Evolutionary conservation across 2,329 filamentous ascomycete genomes (phyloP).

Genomic region (Nemania sp.): DNA sequence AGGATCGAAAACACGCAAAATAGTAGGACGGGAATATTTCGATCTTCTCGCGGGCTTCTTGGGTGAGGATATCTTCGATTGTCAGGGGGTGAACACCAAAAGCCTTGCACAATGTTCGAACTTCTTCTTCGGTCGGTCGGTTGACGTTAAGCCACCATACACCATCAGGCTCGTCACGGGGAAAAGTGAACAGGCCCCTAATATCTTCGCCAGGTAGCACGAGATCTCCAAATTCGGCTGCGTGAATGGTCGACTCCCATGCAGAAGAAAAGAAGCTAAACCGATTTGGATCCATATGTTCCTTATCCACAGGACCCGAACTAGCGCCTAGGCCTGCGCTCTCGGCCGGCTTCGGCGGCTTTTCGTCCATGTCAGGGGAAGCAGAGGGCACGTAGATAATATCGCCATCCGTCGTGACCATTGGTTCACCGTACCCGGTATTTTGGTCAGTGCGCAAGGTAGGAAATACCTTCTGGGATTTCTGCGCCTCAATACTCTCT

Average conservation of each 20-base stretch:
- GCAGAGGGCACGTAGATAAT: constrained; percentile 58
- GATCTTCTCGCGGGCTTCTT: constrained; percentile 97
- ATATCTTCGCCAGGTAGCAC: constrained; percentile 89
- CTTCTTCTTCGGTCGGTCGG: constrained; percentile 85
- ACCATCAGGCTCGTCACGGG: constrained; percentile 68
- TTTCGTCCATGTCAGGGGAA: constrained; percentile 54
- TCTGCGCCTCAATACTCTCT: constrained; percentile 54
- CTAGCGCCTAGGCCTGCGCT: constrained; percentile 9
- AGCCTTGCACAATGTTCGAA: constrained; percentile 85
- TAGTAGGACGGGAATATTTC: constrained; percentile 98
- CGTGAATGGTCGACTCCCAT: constrained; percentile 90
- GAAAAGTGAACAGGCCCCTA: constrained; percentile 78
- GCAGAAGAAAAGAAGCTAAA: constrained; percentile 98
- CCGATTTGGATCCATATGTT: constrained; percentile 68
- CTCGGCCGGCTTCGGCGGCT: constrained; percentile 42
- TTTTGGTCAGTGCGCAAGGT: constrained; percentile 58
- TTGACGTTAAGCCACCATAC: constrained; percentile 99
- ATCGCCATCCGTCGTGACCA: constrained; percentile 61
- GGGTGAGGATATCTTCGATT: constrained; percentile 92
- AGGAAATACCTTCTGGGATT: constrained; percentile 59
- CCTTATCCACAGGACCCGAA: constrained; percentile 40
- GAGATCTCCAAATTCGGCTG: constrained; percentile 83
- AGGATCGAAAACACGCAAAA: constrained; percentile 96
- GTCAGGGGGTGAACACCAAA: constrained; percentile 96
- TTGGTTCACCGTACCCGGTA: constrained; percentile 34